Percentiles rank a stretch among this genome's conserved stretches.
Evolutionary conservation across 2,329 filamentous ascomycete species (phyloP).

Genomic region (Colletotrichum kahawae): DNA sequence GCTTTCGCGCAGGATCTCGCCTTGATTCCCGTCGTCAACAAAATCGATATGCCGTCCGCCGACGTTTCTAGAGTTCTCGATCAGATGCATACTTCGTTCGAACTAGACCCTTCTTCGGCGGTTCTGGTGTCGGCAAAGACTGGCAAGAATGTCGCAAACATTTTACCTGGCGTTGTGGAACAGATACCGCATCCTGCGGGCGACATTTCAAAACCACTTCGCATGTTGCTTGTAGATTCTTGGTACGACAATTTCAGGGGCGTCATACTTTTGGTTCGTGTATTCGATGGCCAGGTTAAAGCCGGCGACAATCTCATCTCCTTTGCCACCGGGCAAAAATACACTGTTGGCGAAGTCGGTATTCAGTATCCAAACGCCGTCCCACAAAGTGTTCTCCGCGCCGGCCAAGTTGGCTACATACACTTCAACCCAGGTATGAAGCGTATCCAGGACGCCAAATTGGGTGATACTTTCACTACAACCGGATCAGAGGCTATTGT

Average conservation of each 20-base stretch:
- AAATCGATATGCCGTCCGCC: constrained; percentile 90
- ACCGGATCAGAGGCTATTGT: constrained; percentile 78
- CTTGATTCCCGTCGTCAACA: constrained; percentile 93
- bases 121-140: constrained; percentile 89
- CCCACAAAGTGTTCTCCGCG: constrained; percentile 78
- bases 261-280: constrained; percentile 85
- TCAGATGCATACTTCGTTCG: constrained; percentile 86
- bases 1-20: constrained; percentile 90
- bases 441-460: constrained; percentile 90
- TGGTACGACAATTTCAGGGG: constrained; percentile 98
- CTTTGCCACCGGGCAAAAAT: constrained; percentile 86
- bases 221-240: constrained; percentile 90
- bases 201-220: constrained; percentile 73
- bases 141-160: constrained; percentile 81
- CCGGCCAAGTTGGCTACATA: constrained; percentile 95
- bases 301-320: constrained; percentile 88
- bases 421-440: constrained; percentile 99
- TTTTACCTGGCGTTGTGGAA: constrained; percentile 86
- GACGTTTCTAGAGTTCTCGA: constrained; percentile 85
- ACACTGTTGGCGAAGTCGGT: constrained; percentile 93
- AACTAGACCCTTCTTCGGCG: constrained; percentile 77
- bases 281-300: constrained; percentile 86
- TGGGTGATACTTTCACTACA: constrained; percentile 92
- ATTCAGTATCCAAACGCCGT: constrained; percentile 94
- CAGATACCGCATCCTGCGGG: constrained; percentile 82